Evolutionary conservation across 768 basidiomycete species (phyloP).

Genomic region (Macrolepiota albuminosa): DNA sequence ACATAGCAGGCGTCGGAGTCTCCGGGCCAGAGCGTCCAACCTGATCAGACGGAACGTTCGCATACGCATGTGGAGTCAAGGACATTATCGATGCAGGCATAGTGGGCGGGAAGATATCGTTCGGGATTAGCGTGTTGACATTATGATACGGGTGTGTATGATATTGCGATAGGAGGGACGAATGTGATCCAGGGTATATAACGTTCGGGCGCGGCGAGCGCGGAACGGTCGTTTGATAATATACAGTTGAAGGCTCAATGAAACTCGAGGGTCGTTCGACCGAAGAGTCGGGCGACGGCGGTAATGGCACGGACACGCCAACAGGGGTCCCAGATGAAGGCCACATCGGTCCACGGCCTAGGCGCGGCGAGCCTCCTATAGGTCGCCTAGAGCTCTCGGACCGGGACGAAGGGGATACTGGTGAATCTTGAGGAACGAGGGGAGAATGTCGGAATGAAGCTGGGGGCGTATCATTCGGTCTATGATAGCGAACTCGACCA

Average conservation of each 20-base stretch:
- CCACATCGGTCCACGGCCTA: slow-evolving; percentile 33
- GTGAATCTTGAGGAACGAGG: slow-evolving; percentile 8
- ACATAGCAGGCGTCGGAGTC: slow-evolving; percentile 37
- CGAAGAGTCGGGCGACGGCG: slow-evolving; percentile 46
- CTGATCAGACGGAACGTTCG: slow-evolving; percentile 12
- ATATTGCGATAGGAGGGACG: slow-evolving; percentile 38
- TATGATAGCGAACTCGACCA: slow-evolving; percentile 24
- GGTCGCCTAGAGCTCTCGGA: slow-evolving; percentile 38
- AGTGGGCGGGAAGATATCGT: slow-evolving; percentile 38
- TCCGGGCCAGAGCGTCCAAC: slow-evolving; percentile 30
- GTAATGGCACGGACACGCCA: slow-evolving; percentile 36
- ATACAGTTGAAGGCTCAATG: slow-evolving; percentile 56
- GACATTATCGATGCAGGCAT: slow-evolving; percentile 32
- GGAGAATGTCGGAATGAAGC: slow-evolving; percentile 10
- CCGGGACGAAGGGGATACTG: slow-evolving; percentile 25
- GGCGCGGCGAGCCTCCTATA: slow-evolving; percentile 38
- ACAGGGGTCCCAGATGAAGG: slow-evolving; percentile 32
- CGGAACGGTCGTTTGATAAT: slow-evolving; percentile 55
- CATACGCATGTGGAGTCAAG: slow-evolving; percentile 27
- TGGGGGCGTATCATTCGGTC: slow-evolving; percentile 21
- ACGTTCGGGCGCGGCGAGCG: slow-evolving; percentile 41
- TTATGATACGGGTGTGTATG: slow-evolving; percentile 28
- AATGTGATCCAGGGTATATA: slow-evolving; percentile 43
- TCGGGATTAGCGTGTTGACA: slow-evolving; percentile 24
- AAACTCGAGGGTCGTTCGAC: slow-evolving; percentile 23